Percentiles rank a stretch among this genome's conserved stretches.
phyloP scores from a whole-genome alignment of 2,329 filamentous ascomycete genomes.

The Pestalotiopsis fici region DNA sequence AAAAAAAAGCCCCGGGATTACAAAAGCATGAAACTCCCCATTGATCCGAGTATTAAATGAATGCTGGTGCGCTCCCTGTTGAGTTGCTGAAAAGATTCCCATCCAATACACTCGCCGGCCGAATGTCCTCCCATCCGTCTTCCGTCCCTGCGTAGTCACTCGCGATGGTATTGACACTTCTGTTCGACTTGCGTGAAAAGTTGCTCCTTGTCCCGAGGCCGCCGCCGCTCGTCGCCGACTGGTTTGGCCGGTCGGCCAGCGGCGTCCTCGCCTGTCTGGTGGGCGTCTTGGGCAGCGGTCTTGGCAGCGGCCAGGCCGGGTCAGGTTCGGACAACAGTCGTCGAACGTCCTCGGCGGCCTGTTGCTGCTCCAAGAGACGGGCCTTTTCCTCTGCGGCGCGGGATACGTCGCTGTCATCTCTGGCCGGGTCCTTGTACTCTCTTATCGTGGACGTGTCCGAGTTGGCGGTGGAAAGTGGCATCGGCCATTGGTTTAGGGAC shows the following conservation, averaged over 20 bases:
- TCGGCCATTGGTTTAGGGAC: neutral
- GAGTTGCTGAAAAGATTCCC: neutral
- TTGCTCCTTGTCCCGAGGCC: neutral
- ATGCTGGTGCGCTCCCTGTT: conserved; percentile 5
- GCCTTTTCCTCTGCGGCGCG: neutral
- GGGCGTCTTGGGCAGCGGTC: conserved; percentile 10
- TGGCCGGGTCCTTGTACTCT: neutral
- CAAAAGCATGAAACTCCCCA: neutral
- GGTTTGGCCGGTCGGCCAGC: conserved; percentile 8
- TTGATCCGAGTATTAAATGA: conserved; percentile 4
- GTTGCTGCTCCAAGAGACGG: neutral
- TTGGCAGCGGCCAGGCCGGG: conserved; percentile 6
- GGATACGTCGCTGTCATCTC: neutral
- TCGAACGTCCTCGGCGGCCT: neutral
- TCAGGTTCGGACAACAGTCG: neutral
- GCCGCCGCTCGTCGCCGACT: neutral
- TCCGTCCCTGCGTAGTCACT: conserved; percentile 6
- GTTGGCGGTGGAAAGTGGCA: neutral
- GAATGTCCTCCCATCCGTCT: conserved; percentile 12
- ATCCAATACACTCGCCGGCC: neutral
- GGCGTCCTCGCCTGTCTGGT: neutral
- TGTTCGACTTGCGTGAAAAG: neutral
- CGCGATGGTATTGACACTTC: neutral
- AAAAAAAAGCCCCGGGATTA: neutral
- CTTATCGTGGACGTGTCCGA: neutral